Percentiles rank a stretch among this genome's conserved stretches.
phyloP scores from a whole-genome alignment of 2,329 filamentous ascomycete species.

The Fonsecaea multimorphosa region DNA sequence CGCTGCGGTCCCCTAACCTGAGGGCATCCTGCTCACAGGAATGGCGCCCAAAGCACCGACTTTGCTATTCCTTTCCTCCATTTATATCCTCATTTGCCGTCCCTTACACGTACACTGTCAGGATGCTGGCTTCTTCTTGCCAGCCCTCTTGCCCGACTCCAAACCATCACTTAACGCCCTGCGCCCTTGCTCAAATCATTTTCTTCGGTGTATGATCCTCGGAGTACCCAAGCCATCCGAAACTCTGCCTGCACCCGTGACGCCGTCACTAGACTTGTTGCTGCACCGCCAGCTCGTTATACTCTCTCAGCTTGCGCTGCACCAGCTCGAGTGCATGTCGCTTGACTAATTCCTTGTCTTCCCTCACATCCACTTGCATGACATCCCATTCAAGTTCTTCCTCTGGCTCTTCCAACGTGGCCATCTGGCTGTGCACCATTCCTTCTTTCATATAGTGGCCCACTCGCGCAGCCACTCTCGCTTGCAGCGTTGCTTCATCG shows the following conservation, averaged over 20 bases:
- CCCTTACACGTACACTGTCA: neutral
- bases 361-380: conserved; percentile 68
- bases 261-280: neutral
- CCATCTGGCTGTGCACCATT: conserved; percentile 94
- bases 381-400: conserved; percentile 72
- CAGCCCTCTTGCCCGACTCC: neutral
- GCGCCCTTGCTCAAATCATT: conserved; percentile 27
- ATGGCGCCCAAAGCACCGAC: neutral
- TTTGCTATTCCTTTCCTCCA: neutral
- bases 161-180: conserved; percentile 10
- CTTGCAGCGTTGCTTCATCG: conserved; percentile 73
- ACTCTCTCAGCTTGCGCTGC: conserved; percentile 59
- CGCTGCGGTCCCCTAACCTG: neutral
- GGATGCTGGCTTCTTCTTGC: neutral
- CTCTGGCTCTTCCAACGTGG: conserved; percentile 80
- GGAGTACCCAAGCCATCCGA: neutral
- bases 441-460: conserved; percentile 94
- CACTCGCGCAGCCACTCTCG: conserved; percentile 75
- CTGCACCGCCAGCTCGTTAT: conserved; percentile 36
- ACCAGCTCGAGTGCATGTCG: conserved; percentile 64
- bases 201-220: neutral
- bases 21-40: too few relatives aligned
- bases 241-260: neutral
- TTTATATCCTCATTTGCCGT: neutral
- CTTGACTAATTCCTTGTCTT: conserved; percentile 63